phyloP scores from a whole-genome alignment of 2,329 filamentous ascomycete species.

The Penicillium expansum region DNA sequence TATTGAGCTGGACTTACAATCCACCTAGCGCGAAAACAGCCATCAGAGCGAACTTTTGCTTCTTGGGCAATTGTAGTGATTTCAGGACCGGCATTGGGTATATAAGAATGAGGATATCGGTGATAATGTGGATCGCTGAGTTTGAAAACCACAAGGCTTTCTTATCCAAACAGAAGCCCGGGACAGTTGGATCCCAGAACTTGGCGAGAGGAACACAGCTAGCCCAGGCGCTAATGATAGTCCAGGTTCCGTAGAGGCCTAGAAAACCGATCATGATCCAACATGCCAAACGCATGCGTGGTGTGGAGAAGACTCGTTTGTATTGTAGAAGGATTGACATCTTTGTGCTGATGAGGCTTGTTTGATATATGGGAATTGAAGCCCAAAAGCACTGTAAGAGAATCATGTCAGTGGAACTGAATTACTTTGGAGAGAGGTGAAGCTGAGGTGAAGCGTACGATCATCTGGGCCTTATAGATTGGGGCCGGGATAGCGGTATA shows the following conservation, averaged over 20 bases:
- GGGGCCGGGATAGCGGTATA: constrained; percentile 17
- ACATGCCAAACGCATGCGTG: constrained; percentile 33
- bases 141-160: constrained; percentile 46
- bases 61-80: constrained; percentile 38
- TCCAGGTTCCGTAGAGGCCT: constrained; percentile 33
- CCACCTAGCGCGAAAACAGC: constrained; percentile 43
- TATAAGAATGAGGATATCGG: constrained; percentile 42
- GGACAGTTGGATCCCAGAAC: constrained; percentile 28
- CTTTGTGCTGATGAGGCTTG: constrained; percentile 35
- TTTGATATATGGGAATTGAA: constrained; percentile 35
- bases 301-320: constrained; percentile 34
- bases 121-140: constrained; percentile 43
- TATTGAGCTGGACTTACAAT: constrained; percentile 34
- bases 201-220: constrained; percentile 32
- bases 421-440: neutral
- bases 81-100: constrained; percentile 45
- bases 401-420: neutral
- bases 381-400: constrained; percentile 31
- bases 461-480: constrained; percentile 26
- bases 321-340: constrained; percentile 39
- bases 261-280: constrained; percentile 35
- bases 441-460: constrained; percentile 14
- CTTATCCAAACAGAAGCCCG: constrained; percentile 39
- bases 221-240: constrained; percentile 31
- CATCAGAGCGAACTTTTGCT: constrained; percentile 42